Evolutionary conservation across 495 filamentous ascomycete species (phyloP).

Genomic region (Neurospora sp.): DNA sequence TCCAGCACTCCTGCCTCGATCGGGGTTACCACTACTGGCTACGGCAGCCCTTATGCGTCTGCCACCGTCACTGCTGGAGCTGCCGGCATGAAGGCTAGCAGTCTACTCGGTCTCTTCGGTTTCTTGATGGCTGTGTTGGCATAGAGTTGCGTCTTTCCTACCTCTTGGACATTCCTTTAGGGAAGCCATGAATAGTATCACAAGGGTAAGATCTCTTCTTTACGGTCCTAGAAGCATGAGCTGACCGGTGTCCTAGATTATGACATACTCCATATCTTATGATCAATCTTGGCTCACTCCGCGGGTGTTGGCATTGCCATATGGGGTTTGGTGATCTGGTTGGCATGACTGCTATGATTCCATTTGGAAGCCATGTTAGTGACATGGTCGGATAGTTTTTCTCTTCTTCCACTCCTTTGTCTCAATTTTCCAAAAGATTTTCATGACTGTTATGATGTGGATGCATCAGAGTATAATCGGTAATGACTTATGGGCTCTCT

Average conservation of each 20-base stretch:
- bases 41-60: neutral
- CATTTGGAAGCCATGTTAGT: neutral
- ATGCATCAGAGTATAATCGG: neutral
- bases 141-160: neutral
- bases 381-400: neutral
- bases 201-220: neutral
- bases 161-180: neutral
- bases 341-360: neutral
- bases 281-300: neutral
- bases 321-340: neutral
- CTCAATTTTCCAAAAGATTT: neutral
- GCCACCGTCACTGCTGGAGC: neutral
- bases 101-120: neutral
- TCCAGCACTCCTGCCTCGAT: neutral
- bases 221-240: neutral
- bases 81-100: neutral
- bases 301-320: neutral
- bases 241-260: neutral
- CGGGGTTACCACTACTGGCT: neutral
- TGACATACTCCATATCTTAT: neutral
- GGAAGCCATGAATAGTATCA: neutral
- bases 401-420: neutral
- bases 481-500: neutral
- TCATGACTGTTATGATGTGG: neutral
- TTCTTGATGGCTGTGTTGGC: neutral